Evolutionary conservation across 2,329 filamentous ascomycete genomes (phyloP).

Genomic region (Arthrinium phaeospermum): DNA sequence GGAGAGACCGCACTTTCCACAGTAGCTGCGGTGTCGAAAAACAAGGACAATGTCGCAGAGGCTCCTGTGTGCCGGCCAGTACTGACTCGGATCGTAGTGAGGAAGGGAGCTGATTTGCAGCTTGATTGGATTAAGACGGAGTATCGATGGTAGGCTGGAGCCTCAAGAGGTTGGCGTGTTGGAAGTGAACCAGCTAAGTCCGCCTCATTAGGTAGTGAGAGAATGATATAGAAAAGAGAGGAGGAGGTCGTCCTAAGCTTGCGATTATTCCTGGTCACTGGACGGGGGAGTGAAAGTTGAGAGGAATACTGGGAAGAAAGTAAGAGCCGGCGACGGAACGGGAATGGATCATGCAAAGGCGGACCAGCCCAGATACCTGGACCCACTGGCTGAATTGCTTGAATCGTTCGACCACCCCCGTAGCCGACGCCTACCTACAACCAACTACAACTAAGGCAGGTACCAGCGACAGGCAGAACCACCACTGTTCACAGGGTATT

Average conservation of each 20-base stretch:
- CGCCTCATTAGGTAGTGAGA: neutral
- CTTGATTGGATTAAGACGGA: slow-evolving; percentile 7
- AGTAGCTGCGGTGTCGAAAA: neutral
- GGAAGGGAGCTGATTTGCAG: neutral
- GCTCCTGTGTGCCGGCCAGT: neutral
- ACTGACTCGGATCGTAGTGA: neutral
- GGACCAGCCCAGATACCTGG: slow-evolving; percentile 17
- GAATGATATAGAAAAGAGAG: slow-evolving; percentile 10
- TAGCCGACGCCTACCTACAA: neutral
- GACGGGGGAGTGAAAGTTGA: slow-evolving; percentile 10
- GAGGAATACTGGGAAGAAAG: slow-evolving; percentile 16
- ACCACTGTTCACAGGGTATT: neutral
- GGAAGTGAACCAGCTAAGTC: neutral
- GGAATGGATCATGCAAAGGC: slow-evolving; percentile 17
- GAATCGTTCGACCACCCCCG: slow-evolving; percentile 16
- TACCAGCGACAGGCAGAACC: neutral
- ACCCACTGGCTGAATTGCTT: slow-evolving; percentile 16
- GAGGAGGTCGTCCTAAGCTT: slow-evolving; percentile 2
- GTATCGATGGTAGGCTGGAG: neutral
- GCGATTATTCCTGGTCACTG: neutral
- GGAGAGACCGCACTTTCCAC: neutral
- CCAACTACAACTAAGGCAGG: neutral
- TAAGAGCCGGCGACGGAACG: slow-evolving; percentile 16
- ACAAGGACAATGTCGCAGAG: neutral
- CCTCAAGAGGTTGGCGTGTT: neutral